A percentile compares a stretch with the other conserved stretches of the same genome.
Conservation (phyloP, 2,329 filamentous ascomycete species). For the Chaetothyriales sp. region DNA sequence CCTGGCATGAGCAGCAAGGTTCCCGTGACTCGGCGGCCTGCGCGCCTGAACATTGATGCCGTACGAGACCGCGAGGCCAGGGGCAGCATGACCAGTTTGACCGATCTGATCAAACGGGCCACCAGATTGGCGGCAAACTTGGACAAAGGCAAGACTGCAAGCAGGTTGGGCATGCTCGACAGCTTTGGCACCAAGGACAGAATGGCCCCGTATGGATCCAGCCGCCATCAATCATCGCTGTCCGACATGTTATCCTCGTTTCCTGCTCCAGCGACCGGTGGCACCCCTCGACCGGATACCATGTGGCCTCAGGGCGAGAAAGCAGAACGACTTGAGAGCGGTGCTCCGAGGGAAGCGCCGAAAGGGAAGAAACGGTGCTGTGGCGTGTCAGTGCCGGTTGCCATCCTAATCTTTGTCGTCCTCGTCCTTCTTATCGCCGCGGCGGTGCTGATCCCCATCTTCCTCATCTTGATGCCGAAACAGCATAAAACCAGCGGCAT, state of each 20-base stretch:
- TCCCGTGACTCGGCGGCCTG: conserved; percentile 40
- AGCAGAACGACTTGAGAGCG: conserved; percentile 7
- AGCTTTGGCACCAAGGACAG: conserved; percentile 24
- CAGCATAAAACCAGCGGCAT: conserved; percentile 25
- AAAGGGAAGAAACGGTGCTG: conserved; percentile 35
- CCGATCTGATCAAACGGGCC: conserved; percentile 78
- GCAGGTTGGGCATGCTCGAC: conserved; percentile 41
- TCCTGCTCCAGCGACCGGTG: conserved; percentile 41
- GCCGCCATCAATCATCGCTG: conserved; percentile 38
- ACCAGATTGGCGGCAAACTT: conserved; percentile 78
- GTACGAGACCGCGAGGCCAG: conserved; percentile 69
- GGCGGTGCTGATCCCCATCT: conserved; percentile 65
- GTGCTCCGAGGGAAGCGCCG: not conserved
- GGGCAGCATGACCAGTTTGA: conserved; percentile 80
- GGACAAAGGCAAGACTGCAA: conserved; percentile 62
- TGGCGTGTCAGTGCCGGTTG: conserved; percentile 68
- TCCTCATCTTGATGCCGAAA: conserved; percentile 44
- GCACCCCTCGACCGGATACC: conserved; percentile 27
- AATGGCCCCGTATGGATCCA: conserved; percentile 1
- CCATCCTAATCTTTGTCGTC: conserved; percentile 52
- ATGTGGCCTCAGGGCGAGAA: conserved; percentile 29
- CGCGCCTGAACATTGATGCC: conserved; percentile 66
- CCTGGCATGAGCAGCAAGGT: conserved; percentile 29
- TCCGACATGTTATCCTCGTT: conserved; percentile 54
- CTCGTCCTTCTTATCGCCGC: conserved; percentile 61